Evolutionary conservation across 2,329 filamentous ascomycete genomes (phyloP), one percentile per base, ranked within the genome.

Genomic region (Venturia asperata): DNA sequence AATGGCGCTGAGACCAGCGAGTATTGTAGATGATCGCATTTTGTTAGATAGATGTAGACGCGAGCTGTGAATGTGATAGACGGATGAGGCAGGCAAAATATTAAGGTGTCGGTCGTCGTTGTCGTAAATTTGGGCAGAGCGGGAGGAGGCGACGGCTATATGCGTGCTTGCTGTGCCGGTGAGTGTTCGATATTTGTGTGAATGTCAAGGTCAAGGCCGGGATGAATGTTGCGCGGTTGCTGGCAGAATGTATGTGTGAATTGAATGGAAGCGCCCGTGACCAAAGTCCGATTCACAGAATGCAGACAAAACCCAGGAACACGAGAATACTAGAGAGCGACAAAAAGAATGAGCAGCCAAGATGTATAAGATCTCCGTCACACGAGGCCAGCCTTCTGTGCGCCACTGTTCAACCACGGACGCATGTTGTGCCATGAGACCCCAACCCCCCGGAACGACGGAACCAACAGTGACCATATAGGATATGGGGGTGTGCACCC

Each of bases 21-120:
- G 60, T 41, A 45, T n/a, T 10, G 60, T 61, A 21, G 60, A 61
- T 41, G 42, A 27, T 45, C 60, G 37, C 60, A 61, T 61, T 42
- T 30, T 42, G 60, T 10, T 58, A 6, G n/a, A 58, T 17, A 58
- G 15, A 21, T 58, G 52, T 58, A 15, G 13, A 9, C 5, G 52
- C 15, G 30, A 19, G 30, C 11, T 58, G 52, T 37, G 52, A 4
- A 37, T n/a, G 52, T 39, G 21, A 27, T 58, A n/a, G 37, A 43
- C 24, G 7, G 10, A 42, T 13, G 34, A 42, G 6, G 58, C 10
- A 9, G 24, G 60, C 17, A 19, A 43, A 37, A 21, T n/a, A 45
- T 42, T 13, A 27, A 45, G 42, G 39, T 41, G 39, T 11, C 9
- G 39, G 39, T 41, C 3, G 30, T 34, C 17, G 49, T 56, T 34